Evolutionary conservation across 495 filamentous ascomycete species (phyloP).

Genomic region (Astrothelium subdiscretum): DNA sequence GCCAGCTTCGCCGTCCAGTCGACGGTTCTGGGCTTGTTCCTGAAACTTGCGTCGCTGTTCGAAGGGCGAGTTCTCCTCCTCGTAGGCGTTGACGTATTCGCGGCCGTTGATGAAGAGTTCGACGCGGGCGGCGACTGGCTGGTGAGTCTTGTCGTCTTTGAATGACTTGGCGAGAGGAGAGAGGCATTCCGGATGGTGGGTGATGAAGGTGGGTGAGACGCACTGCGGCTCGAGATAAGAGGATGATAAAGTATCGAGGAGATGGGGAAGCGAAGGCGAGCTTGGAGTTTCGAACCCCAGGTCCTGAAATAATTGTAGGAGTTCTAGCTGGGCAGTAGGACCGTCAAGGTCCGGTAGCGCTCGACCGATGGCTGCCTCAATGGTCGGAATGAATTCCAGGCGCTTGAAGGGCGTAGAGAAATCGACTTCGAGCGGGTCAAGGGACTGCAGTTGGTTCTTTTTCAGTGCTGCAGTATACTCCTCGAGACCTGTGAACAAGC

Average conservation of each 20-base stretch:
- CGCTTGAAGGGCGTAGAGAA: conserved; percentile 52
- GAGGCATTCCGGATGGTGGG: conserved; percentile 81
- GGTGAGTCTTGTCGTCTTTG: conserved; percentile 45
- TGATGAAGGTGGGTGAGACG: conserved; percentile 70
- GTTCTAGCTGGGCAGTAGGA: conserved; percentile 40
- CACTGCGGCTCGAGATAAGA: conserved; percentile 65
- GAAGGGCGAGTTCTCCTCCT: conserved; percentile 91
- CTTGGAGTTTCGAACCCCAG: conserved; percentile 41
- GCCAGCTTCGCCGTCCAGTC: conserved; percentile 4
- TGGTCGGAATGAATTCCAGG: conserved; percentile 70
- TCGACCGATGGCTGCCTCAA: conserved; percentile 46
- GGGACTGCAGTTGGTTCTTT: conserved; percentile 32
- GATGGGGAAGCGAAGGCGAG: conserved; percentile 56
- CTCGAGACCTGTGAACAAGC: conserved; percentile 35
- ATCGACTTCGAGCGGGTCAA: conserved; percentile 40
- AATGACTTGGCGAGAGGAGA: conserved; percentile 88
- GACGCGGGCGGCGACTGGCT: conserved; percentile 63
- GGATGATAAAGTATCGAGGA: conserved; percentile 73
- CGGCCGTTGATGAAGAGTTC: conserved; percentile 75
- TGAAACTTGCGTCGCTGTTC: conserved; percentile 78
- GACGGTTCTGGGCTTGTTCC: conserved; percentile 39
- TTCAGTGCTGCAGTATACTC: conserved; percentile 17
- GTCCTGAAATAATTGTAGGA: conserved; percentile 46
- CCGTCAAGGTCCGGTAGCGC: conserved; percentile 56
- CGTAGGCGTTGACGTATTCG: conserved; percentile 90